Evolutionary conservation across 345 rosid species (phyloP), one percentile per base, ranked within the genome.

Genomic region (Gossypium sturtianum): DNA sequence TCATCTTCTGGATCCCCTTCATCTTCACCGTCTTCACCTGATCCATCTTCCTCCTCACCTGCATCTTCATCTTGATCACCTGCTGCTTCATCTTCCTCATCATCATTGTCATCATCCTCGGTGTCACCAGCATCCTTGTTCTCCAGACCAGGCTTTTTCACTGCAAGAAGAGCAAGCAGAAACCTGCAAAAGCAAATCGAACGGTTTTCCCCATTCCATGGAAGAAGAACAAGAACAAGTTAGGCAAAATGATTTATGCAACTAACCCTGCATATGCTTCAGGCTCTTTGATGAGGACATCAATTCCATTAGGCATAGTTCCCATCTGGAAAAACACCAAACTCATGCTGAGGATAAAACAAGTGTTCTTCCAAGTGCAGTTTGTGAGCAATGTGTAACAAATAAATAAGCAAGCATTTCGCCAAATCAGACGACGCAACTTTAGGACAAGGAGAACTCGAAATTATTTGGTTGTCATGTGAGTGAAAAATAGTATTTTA

Each of bases 81-180:
- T n/a, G 53, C 84, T 67, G 60, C 82, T 61, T 61, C 71, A 2
- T 66, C 85, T 0, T 80, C 83, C 0, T 80, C 87, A 0, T 80
- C 86, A 1, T 82, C 88, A 2, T 34, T 34, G 41, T 80, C 88
- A 71, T 86, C 87, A 57, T 88, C 88, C 72, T 88, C 87, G 2
- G 86, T 83, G 49, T 88, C 89, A 67, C 88, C 75, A 22, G 74
- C 83, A 68, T 86, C 92, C 70, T 73, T 71, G 56, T 79, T 88
- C 67, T 84, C 83, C 0, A 80, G 82, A 74, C 76, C 85, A 64
- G 85, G 82, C 77, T 83, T 82, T 66, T 68, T 80, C 79, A 70
- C 75, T 2, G 66, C 62, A 71, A 74, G 81, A 51, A 81, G 79
- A 13, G 63, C 74, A 62, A 86, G 29, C 3, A 87, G 87, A 66